Evolutionary conservation across 1,284 basidiomycete genomes (phyloP).

Genomic region (Apiotrichum domesticum): DNA sequence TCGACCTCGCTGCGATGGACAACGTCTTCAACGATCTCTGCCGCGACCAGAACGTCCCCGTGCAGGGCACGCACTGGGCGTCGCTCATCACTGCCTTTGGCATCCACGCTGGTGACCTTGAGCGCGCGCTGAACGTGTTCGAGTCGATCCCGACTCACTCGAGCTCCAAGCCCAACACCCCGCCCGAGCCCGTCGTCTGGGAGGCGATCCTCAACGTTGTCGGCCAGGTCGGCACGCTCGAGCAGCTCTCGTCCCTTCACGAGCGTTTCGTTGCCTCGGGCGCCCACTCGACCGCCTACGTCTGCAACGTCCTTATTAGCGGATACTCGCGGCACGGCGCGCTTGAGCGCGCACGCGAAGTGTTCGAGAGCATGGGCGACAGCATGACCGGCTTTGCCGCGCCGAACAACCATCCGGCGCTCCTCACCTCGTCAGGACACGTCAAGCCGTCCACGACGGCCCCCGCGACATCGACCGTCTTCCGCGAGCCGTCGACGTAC

Average conservation of each 20-base stretch:
- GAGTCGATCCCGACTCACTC: conserved; percentile 62
- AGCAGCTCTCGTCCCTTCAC: conserved; percentile 68
- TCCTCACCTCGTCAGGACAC: conserved; percentile 47
- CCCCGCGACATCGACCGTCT: conserved; percentile 53
- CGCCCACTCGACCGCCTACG: conserved; percentile 90
- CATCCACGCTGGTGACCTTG: conserved; percentile 68
- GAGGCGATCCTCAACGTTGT: conserved; percentile 87
- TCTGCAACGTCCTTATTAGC: conserved; percentile 87
- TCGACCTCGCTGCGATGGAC: conserved; percentile 71
- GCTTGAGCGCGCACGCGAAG: conserved; percentile 61
- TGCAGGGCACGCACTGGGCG: conserved; percentile 86
- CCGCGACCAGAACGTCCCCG: conserved; percentile 52
- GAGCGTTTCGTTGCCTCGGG: conserved; percentile 58
- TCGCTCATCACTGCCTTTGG: conserved; percentile 88
- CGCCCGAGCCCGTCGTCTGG: conserved; percentile 80
- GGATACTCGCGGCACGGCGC: conserved; percentile 71
- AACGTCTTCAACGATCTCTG: conserved; percentile 61
- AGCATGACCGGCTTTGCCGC: conserved; percentile 73
- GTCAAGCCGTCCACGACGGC: conserved; percentile 43
- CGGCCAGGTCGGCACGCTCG: conserved; percentile 69
- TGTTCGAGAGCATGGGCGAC: conserved; percentile 87
- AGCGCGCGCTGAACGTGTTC: conserved; percentile 71
- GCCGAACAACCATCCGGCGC: conserved; percentile 74
- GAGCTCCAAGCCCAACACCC: conserved; percentile 24
- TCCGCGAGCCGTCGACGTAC: conserved; percentile 72